Evolutionary conservation across 768 basidiomycete species (phyloP), one percentile per base, ranked within the genome.

Genomic region (Trametes punicea): DNA sequence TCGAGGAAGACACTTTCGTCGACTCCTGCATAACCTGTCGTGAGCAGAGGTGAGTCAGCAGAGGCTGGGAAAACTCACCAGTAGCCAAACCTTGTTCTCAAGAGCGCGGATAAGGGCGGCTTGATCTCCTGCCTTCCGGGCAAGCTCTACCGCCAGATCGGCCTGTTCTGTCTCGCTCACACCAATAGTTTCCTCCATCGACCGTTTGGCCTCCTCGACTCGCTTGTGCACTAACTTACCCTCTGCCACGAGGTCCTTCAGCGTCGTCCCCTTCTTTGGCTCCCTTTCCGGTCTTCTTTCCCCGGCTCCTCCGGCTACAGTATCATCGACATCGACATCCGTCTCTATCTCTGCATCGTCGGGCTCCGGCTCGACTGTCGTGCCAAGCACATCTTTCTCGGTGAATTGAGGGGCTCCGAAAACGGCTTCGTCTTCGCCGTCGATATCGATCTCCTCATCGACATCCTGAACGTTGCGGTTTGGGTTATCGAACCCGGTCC

Each of bases 371-470:
- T 25, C 46, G 2, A 36, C 46, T 0, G 27, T 47, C 31, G 67
- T 45, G 16, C 73, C 73, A 11, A 88, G 70, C 30, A 91, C 73
- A 63, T 92, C 90, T 2, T 76, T 76, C 67, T 91, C 89, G 9
- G 83, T 85, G 67, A 93, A 93, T 65, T 93, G 90, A 0, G 79
- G 76, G 16, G 80, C 79, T 1, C 90, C 90, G 64, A 82, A 93
- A 1, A 77, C 63, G 3, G 66, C 78, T 51, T 83, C 77, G 65
- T 90, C 89, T 52, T 88, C 87, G 2, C 90, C 89, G 54, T 90
- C 90, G 9, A 91, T 74, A 55, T 93, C 90, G 9, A 92, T 75
- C 42, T 90, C 90, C 16, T 87, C 89, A 27, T 93, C 90, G 2
- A 88, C 77, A 56, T 90, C 88, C 56, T 77, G 72, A 16, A 78